Evolutionary conservation across 495 filamentous ascomycete species (phyloP), one percentile per base, ranked within the genome.

Genomic region (Friedmanniomyces endolithicus): DNA sequence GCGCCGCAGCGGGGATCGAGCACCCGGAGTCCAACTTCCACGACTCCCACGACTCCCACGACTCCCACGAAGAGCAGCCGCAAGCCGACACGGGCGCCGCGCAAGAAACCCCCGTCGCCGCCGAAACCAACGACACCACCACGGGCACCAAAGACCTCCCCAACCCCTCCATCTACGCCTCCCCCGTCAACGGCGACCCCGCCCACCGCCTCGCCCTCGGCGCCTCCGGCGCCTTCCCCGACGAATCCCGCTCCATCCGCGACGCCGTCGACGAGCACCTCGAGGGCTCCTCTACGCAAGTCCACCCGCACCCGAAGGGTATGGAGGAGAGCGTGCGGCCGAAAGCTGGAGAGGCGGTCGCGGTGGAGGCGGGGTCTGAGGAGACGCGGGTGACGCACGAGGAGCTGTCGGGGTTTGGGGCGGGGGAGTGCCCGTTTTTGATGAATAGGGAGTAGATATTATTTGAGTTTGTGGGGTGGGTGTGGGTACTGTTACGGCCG

Each of bases 331-430:
- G 34, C 4, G 63, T 64, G 19, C 37, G 60, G 35, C 65, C 65
- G 19, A 27, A 48, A 6, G 11, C 43, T 12, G 65, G 65, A 11
- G 59, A 64, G 48, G 61, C 65, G 46, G 63, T 66, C 50, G 65
- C 55, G 34, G 53, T 50, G 14, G 12, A 61, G 12, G 50, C 53
- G 0, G 33, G 44, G 23, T 50, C 51, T 14, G 60, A 65, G 25
- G 64, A 66, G 56, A 57, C 57, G 9, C 57, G 34, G 19, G 17
- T 39, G 47, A 66, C 65, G 40, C 60, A 68, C 34, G 67, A 64
- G 55, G 67, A 70, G 54, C 68, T 70, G 67, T 66, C 63, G 39
- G 59, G 45, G 25, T 63, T 64, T 23, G 58, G 43, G 33, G 46
- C 50, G 3, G 39, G 17, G 16, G 60, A 68, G 59, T 63, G 63